Evolutionary conservation across 2,329 filamentous ascomycete species (phyloP).

Genomic region (Alternaria arborescens): DNA sequence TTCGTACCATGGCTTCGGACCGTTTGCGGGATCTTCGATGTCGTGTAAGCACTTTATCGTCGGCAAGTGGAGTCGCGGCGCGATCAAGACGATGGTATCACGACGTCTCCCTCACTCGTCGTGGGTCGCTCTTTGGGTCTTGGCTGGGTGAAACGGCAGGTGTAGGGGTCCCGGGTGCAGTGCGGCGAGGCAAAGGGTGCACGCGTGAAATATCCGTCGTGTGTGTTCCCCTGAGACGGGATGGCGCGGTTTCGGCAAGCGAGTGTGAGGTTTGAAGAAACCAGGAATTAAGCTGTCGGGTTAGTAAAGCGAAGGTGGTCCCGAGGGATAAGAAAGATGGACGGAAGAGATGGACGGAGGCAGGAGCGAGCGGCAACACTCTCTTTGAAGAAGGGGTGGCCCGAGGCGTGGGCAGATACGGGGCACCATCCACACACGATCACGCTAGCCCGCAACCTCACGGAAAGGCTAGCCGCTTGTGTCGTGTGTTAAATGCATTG

Average conservation of each 20-base stretch:
- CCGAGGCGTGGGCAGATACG: constrained; percentile 4
- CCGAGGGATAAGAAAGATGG: constrained; percentile 6
- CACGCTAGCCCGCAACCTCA: background rate
- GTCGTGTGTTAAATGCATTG: background rate
- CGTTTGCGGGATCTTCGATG: constrained; percentile 29
- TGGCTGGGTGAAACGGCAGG: background rate
- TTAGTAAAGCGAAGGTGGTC: constrained; percentile 20
- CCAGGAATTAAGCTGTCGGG: constrained; percentile 5
- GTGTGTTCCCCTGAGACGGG: constrained; percentile 23
- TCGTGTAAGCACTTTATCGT: constrained; percentile 36
- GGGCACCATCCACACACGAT: constrained; percentile 6
- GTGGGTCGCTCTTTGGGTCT: constrained; percentile 14
- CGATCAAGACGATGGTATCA: constrained; percentile 20
- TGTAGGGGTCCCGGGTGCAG: constrained; percentile 14
- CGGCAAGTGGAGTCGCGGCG: constrained; percentile 35
- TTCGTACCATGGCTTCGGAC: constrained; percentile 41
- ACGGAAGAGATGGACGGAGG: background rate
- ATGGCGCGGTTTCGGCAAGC: constrained; percentile 25
- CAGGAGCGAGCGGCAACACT: constrained; percentile 10
- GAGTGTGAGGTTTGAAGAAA: constrained; percentile 28
- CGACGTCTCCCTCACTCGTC: constrained; percentile 8
- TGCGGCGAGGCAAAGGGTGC: background rate
- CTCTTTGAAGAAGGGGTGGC: constrained; percentile 12
- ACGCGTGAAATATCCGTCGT: constrained; percentile 7
- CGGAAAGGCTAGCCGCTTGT: constrained; percentile 1